Base-by-base conservation (phyloP, 352 stramenopile genomes). In the Globisporangium okanoganense region DNA sequence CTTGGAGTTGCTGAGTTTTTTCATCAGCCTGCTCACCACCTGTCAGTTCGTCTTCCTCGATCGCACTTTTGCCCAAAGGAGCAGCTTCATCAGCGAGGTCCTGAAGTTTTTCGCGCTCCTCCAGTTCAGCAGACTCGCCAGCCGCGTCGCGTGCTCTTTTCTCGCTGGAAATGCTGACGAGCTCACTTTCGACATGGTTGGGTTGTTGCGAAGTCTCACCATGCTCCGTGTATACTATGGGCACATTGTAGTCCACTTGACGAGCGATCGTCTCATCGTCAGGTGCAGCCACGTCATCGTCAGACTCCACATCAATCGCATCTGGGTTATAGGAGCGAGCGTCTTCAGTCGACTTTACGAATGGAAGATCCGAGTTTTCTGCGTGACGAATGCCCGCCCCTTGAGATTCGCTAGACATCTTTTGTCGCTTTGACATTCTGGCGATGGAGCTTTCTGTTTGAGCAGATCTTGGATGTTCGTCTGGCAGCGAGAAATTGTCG, bases 391-490 rank as follows among this genome's bases (percentile, higher is more conserved):
- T 22, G 18, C 40, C 40, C 5, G 16, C 16, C 12, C 0, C 40
- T 45, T 45, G 54, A 61, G 25, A 36, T 43, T 61, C 40, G 27
- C 12, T 38, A 3, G 51, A 59, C 41, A 16, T 54, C 51, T 59
- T 56, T 35, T 35, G 59, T 16, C 59, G 59, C 59, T 65, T 65
- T 9, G 22, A 44, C 35, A 14, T 24, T 38, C 38, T 45, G 3
- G 22, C 57, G 3, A 5, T 20, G 10, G 50, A 49, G 18, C 50
- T 64, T 6, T 55, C 59, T 1, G 8, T 10, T 33, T 16, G 38
- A 38, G 18, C 8, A 38, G 29, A 38, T 51, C 54, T 61, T 43
- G 54, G n/a, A 13, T 44, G 22, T 25, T n/a, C 54, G 9, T 8
- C 36, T 53, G 40, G 5, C 49, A 41, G 2, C 3, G 29, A 29